Conservation (phyloP, 345 rosid genomes). For the Lagerstroemia speciosa region DNA sequence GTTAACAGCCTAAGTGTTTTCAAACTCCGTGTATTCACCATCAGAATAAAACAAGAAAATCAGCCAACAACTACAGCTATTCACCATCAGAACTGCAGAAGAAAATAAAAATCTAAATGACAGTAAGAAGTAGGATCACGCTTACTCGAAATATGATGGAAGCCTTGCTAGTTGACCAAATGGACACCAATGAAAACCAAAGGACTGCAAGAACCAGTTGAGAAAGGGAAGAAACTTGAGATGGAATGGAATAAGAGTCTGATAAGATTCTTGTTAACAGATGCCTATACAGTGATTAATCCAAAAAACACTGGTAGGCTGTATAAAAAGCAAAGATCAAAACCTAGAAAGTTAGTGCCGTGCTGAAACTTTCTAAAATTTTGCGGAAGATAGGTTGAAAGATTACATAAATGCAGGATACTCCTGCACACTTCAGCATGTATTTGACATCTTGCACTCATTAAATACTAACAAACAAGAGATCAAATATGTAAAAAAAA, state of each 20-base stretch:
- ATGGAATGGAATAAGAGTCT: not conserved
- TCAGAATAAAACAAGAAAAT: not conserved
- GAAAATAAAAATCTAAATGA: not conserved
- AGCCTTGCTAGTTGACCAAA: constrained; percentile 66
- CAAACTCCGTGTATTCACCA: not conserved
- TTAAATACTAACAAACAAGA: not conserved
- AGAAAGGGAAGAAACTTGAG: constrained; percentile 13
- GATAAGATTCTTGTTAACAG: not conserved
- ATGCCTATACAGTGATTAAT: not conserved
- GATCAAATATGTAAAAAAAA: not conserved
- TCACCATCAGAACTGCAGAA: not conserved
- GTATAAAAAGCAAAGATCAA: not conserved
- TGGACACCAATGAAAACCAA: constrained; percentile 96
- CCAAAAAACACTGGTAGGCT: not conserved
- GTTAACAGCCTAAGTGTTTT: not conserved
- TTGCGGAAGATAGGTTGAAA: not conserved
- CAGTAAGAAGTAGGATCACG: not conserved
- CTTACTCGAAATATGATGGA: constrained; percentile 49
- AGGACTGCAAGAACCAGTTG: constrained; percentile 52
- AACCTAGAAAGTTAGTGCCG: not conserved
- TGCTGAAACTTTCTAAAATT: not conserved
- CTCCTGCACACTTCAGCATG: not conserved
- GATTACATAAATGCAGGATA: not conserved
- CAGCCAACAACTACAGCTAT: not conserved
- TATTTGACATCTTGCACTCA: not conserved